A percentile compares a stretch with the other conserved stretches of the same genome.
phyloP scores from a whole-genome alignment of 148 eudicot species.

The Amaranthus cruentus region DNA sequence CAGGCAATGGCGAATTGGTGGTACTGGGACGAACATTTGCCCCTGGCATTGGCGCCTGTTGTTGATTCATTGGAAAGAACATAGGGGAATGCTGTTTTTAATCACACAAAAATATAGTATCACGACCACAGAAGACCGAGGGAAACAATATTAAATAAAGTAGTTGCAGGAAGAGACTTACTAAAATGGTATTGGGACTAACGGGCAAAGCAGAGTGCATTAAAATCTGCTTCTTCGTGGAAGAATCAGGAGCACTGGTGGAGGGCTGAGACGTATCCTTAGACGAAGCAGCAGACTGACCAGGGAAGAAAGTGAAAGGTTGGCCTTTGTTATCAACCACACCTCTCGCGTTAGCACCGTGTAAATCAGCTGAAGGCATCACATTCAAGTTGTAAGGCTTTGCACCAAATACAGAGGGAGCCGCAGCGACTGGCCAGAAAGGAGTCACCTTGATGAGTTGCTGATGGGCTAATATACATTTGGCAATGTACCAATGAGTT shows the following conservation, averaged over 20 bases:
- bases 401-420: conserved; percentile 62
- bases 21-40: conserved; percentile 48
- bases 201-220: conserved; percentile 75
- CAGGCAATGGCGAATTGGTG: conserved; percentile 37
- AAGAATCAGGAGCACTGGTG: conserved; percentile 41
- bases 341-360: conserved; percentile 39
- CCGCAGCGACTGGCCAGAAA: conserved; percentile 59
- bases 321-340: conserved; percentile 53
- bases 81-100: conserved; percentile 65
- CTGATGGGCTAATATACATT: conserved; percentile 59
- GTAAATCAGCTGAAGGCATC: conserved; percentile 63
- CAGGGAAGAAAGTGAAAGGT: conserved; percentile 47
- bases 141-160: background rate
- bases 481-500: conserved; percentile 77
- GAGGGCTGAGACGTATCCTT: conserved; percentile 60
- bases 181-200: conserved; percentile 64
- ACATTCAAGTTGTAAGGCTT: conserved; percentile 64
- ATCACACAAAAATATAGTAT: background rate
- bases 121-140: background rate
- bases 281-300: conserved; percentile 36
- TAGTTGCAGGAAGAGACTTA: conserved; percentile 20
- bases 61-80: conserved; percentile 90
- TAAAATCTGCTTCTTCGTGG: conserved; percentile 71
- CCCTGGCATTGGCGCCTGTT: conserved; percentile 47
- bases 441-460: conserved; percentile 78